Percentiles rank a stretch among this genome's conserved stretches.
Conservation (phyloP, 148 eudicot genomes). For the Nyssa sinensis region DNA sequence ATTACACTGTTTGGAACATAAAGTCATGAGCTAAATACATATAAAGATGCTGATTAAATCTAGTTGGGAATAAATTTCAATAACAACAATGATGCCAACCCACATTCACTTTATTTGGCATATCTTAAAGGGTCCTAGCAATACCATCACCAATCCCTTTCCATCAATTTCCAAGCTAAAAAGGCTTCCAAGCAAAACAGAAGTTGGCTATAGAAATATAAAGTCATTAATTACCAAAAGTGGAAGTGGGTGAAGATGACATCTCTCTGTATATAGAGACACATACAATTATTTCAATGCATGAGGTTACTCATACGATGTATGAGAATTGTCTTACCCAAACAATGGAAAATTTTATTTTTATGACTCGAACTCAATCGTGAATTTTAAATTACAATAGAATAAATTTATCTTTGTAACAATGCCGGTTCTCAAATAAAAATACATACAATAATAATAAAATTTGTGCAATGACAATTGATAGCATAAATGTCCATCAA, state of each 20-base stretch:
- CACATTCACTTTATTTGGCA: conserved; percentile 24
- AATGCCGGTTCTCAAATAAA: too few species aligned
- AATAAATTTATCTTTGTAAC: too few species aligned
- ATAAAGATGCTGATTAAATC: conserved; percentile 17
- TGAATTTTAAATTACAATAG: too few species aligned
- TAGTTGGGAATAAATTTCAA: conserved; percentile 21
- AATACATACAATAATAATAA: too few species aligned
- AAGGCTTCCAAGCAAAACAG: conserved; percentile 16
- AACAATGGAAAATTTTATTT: too few species aligned
- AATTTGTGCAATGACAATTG: too few species aligned
- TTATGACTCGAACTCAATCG: too few species aligned
- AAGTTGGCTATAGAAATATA: background rate
- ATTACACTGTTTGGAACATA: conserved; percentile 12
- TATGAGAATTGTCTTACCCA: too few species aligned
- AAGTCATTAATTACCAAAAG: background rate
- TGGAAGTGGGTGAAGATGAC: background rate
- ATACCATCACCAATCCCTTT: conserved; percentile 13
- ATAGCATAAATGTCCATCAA: too few species aligned
- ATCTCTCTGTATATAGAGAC: background rate
- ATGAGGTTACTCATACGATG: too few species aligned
- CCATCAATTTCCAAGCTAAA: conserved; percentile 29
- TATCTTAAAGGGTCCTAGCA: background rate
- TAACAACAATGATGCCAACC: conserved; percentile 28
- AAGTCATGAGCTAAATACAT: conserved; percentile 10
- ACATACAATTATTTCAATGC: too few species aligned